Evolutionary conservation across 75 land plant species (phyloP).

Genomic region (Cupressus sempervirens): DNA sequence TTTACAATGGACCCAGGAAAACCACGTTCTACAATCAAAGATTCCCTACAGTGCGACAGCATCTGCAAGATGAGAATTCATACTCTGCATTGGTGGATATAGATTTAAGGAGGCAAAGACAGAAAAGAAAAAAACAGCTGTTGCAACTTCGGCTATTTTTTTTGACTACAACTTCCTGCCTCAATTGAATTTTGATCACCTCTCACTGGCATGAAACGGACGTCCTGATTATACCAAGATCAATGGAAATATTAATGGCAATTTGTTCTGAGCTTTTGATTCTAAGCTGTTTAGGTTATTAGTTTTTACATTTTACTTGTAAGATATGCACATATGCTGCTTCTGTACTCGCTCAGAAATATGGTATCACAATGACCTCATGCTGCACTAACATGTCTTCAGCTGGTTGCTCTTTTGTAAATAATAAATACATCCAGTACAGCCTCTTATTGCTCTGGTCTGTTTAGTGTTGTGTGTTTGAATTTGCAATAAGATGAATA

Average conservation of each 20-base stretch:
- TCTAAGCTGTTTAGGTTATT: background rate
- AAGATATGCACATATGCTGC: slow-evolving; percentile 47
- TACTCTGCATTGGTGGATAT: too few relatives aligned
- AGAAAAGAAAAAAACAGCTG: slow-evolving; percentile 32
- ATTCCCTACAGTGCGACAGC: background rate
- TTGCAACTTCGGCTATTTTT: slow-evolving; percentile 73
- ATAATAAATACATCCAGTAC: slow-evolving; percentile 75
- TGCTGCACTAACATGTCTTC: slow-evolving; percentile 49
- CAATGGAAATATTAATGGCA: background rate
- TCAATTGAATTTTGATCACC: background rate
- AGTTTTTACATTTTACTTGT: background rate
- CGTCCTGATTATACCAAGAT: background rate
- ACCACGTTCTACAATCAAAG: background rate
- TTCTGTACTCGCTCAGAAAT: slow-evolving; percentile 63
- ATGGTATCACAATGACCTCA: slow-evolving; percentile 59
- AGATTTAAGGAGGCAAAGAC: too few relatives aligned
- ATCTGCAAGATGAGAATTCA: too few relatives aligned
- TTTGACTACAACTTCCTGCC: slow-evolving; percentile 66
- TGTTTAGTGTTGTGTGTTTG: too few relatives aligned
- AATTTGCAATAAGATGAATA: too few relatives aligned
- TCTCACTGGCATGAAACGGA: background rate
- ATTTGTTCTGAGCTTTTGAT: background rate
- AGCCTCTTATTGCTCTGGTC: slow-evolving; percentile 19
- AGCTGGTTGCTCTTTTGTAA: slow-evolving; percentile 53
- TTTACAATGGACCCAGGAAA: too few relatives aligned